Conservation (phyloP, 148 eudicot genomes). For the Suaeda aralocaspica region DNA sequence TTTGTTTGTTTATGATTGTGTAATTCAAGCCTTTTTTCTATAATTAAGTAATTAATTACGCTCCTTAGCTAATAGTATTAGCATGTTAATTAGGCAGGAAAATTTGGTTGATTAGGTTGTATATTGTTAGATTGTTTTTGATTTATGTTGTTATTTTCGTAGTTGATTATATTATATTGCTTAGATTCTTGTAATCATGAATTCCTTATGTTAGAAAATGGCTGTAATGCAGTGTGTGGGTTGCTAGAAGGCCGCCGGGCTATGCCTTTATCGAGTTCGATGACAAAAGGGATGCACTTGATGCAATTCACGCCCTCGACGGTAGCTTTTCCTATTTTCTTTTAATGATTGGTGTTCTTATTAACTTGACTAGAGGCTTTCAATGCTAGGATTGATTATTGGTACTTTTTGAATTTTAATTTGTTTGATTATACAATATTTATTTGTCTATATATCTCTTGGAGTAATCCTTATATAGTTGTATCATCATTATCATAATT, state of each 20-base stretch:
- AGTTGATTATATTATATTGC: too few relatives aligned
- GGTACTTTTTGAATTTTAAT: too few relatives aligned
- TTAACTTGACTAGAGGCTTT: too few relatives aligned
- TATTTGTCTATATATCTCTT: too few relatives aligned
- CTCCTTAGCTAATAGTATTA: too few relatives aligned
- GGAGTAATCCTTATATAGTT: too few relatives aligned
- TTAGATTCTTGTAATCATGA: not conserved
- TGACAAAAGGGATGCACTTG: slow-evolving; percentile 79
- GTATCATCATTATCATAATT: too few relatives aligned
- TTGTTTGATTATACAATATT: too few relatives aligned
- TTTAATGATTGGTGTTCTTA: not conserved
- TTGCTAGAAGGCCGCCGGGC: slow-evolving; percentile 89
- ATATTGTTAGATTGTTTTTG: not conserved
- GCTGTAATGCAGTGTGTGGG: slow-evolving; percentile 72
- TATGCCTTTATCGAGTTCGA: slow-evolving; percentile 87
- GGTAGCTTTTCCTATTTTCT: slow-evolving; percentile 33
- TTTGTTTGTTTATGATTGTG: too few relatives aligned
- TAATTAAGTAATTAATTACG: too few relatives aligned
- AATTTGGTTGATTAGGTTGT: not conserved
- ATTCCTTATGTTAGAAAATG: slow-evolving; percentile 1
- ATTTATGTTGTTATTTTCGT: not conserved
- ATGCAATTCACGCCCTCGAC: slow-evolving; percentile 66
- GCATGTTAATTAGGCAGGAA: too few relatives aligned
- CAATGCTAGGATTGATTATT: not conserved
- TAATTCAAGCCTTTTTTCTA: too few relatives aligned